Evolutionary conservation across 2,329 filamentous ascomycete species (phyloP), one percentile per base, ranked within the genome.

Genomic region (Calonectria honghensis): DNA sequence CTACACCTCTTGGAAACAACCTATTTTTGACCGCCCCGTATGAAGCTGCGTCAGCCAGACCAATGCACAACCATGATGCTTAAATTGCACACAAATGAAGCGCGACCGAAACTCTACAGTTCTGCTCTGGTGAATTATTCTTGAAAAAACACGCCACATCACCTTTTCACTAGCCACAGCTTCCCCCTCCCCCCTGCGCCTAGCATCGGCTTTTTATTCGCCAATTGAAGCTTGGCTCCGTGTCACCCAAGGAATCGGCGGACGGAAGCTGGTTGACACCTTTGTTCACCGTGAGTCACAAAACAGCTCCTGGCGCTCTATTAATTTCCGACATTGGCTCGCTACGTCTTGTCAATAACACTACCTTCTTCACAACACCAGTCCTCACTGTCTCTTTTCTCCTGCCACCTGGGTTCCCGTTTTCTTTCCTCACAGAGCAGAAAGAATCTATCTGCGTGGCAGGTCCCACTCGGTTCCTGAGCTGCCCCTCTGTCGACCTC

Each of bases 221-320:
- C 52, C 72, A 74, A 74, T 74, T 74, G 61, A 68, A n/a, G 37
- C 66, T 27, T 37, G 32, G 45, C 48, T 50, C 48, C 24, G 41
- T 20, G 57, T 37, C 48, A 48, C 39, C 35, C n/a, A 64, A n/a
- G 54, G 41, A 10, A 37, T 27, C 39, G 35, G 39, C 48, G 20
- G 29, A 39, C 39, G 29, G 18, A 51, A 39, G 66, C 50, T 64
- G 9, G 16, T 35, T 37, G 35, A 45, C n/a, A 68, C 67, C 72
- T 74, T 74, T 74, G 72, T 74, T 72, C 48, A 50, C 48, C 45
- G 68, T 74, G 73, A 74, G 64, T 74, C 73, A 74, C 73, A 64
- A 64, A 45, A 9, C 52, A 70, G 29, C 50, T 52, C 24, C 50
- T 39, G 31, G 48, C 59, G 24, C 37, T 65, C 18, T 59, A 50